A percentile compares a stretch with the other conserved stretches of the same genome.
Conservation (phyloP, 2,329 filamentous ascomycete species). For the Xylaria sp. region DNA sequence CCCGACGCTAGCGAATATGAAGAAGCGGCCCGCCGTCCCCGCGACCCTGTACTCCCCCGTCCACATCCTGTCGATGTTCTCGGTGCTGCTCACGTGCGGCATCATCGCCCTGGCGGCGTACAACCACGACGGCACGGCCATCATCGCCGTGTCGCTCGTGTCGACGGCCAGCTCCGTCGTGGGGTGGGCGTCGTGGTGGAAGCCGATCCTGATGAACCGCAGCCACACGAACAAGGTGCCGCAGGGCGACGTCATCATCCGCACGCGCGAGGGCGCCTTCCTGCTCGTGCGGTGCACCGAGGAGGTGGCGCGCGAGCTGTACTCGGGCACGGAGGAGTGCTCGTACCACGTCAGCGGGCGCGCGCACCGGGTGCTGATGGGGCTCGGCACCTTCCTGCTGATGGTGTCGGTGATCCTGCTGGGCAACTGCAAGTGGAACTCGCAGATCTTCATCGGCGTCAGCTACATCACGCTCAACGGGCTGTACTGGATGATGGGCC, state of each 20-base stretch:
- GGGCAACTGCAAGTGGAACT: slow-evolving; percentile 63
- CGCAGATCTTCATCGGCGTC: slow-evolving; percentile 60
- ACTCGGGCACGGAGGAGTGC: slow-evolving; percentile 63
- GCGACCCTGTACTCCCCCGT: slow-evolving; percentile 54
- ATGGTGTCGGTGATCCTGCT: slow-evolving; percentile 65
- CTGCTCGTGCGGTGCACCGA: slow-evolving; percentile 60
- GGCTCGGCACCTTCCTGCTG: slow-evolving; percentile 59
- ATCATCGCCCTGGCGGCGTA: slow-evolving; percentile 48
- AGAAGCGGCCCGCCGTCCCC: slow-evolving; percentile 50
- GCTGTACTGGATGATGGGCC: slow-evolving; percentile 59
- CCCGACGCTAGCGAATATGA: slow-evolving; percentile 43
- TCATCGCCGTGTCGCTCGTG: slow-evolving; percentile 54
- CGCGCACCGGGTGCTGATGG: slow-evolving; percentile 58
- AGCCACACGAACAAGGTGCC: slow-evolving; percentile 53
- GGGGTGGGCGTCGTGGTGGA: slow-evolving; percentile 62
- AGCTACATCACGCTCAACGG: slow-evolving; percentile 63
- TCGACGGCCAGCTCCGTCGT: slow-evolving; percentile 56
- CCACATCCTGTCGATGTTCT: slow-evolving; percentile 55
- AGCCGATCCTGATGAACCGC: slow-evolving; percentile 56
- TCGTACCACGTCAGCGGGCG: slow-evolving; percentile 52
- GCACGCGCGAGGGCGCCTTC: slow-evolving; percentile 63
- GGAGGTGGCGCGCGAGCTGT: slow-evolving; percentile 64
- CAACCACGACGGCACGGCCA: slow-evolving; percentile 53
- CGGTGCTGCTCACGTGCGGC: slow-evolving; percentile 51
- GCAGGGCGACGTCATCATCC: slow-evolving; percentile 61